A percentile compares a stretch with the other conserved stretches of the same genome.
These are phyloP conservation scores for Salix arbutifolia DNA, from an alignment of 345 rosid species.

Conservation along the genomic window DNA sequence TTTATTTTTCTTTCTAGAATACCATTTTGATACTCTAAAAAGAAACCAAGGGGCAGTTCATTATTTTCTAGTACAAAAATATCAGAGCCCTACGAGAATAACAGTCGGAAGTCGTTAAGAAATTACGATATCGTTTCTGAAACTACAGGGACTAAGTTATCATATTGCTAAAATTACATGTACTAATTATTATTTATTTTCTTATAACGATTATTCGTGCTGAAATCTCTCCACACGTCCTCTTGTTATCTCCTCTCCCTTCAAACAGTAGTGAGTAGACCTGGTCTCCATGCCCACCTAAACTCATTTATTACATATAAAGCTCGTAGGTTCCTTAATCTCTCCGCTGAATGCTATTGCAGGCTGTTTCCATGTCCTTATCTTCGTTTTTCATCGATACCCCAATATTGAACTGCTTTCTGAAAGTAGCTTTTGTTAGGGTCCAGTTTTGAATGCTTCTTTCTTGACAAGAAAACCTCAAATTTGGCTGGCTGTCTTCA, in stretches of 20 bases:
- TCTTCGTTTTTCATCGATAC: not conserved
- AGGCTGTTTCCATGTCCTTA: not conserved
- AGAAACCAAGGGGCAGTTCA: no score
- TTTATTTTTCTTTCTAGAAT: no score
- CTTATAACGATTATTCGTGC: slow-evolving; percentile 8
- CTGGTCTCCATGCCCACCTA: not conserved
- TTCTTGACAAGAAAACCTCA: not conserved
- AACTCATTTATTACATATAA: not conserved
- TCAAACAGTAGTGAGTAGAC: not conserved
- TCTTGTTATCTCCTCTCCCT: not conserved
- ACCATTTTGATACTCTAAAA: no score
- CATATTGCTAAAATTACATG: no score
- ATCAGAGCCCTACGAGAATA: no score
- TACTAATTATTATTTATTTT: no score
- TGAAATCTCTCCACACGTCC: slow-evolving; percentile 23
- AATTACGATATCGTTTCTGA: no score
- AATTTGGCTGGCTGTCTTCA: not conserved
- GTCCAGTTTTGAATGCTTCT: not conserved
- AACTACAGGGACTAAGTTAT: no score
- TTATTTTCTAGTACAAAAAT: no score
- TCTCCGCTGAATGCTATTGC: not conserved
- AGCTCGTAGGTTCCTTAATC: not conserved
- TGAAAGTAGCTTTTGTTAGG: not conserved
- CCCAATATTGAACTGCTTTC: not conserved
- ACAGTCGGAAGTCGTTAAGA: no score